Evolutionary conservation across 2,329 filamentous ascomycete species (phyloP).

Genomic region (Diaporthe sp.): DNA sequence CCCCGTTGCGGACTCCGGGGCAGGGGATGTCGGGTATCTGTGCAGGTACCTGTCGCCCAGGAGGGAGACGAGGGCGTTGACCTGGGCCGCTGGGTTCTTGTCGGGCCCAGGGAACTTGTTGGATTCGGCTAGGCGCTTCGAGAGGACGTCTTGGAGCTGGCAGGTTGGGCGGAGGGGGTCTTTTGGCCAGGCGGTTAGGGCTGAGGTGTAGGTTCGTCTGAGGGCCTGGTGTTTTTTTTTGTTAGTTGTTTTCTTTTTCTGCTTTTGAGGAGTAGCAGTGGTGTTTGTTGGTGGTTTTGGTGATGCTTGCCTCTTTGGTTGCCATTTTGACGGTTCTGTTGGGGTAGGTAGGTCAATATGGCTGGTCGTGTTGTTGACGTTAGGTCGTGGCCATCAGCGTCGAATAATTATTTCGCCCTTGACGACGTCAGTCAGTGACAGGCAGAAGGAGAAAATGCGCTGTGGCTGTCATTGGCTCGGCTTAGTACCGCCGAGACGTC

Average conservation of each 20-base stretch:
- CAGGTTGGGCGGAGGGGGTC: slow-evolving; percentile 71
- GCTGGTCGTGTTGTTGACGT: background rate
- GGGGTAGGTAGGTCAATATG: no score
- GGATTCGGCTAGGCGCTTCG: slow-evolving; percentile 53
- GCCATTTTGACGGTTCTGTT: slow-evolving; percentile 23
- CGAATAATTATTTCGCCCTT: background rate
- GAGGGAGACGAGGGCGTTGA: slow-evolving; percentile 68
- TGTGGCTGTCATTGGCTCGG: slow-evolving; percentile 13
- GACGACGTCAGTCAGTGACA: background rate
- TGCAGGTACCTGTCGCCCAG: slow-evolving; percentile 69
- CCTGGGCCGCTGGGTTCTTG: slow-evolving; percentile 53
- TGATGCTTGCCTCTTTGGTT: slow-evolving; percentile 27
- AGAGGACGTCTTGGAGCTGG: slow-evolving; percentile 69
- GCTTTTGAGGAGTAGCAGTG: background rate
- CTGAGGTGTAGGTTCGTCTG: slow-evolving; percentile 52
- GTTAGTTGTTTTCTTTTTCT: background rate
- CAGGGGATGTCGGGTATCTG: slow-evolving; percentile 49
- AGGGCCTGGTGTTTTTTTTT: slow-evolving; percentile 12
- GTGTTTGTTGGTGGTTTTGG: no score
- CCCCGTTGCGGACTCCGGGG: slow-evolving; percentile 51
- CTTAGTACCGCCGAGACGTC: background rate
- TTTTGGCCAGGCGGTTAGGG: slow-evolving; percentile 70
- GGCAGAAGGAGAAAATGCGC: slow-evolving; percentile 4
- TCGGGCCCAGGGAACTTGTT: slow-evolving; percentile 35
- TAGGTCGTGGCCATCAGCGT: background rate